Conservation (phyloP, 2,329 filamentous ascomycete species). For the Capronia coronata region DNA sequence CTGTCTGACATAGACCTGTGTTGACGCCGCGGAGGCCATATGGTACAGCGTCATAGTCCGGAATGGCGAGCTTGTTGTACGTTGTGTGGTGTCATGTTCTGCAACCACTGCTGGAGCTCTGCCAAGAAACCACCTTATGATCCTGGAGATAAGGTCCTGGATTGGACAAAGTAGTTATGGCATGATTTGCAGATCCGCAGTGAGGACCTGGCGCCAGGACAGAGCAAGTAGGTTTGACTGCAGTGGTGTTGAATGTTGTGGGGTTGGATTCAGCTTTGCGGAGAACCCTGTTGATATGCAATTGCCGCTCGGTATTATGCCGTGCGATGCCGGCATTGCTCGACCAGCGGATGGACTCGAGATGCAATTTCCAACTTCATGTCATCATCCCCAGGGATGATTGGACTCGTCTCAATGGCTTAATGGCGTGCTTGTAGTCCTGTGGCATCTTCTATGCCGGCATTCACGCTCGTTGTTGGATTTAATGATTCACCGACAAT, state of each 20-base stretch:
- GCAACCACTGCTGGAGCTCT: not conserved
- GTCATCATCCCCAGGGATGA: no score
- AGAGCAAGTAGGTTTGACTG: slow-evolving; percentile 5
- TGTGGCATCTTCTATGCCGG: slow-evolving; percentile 30
- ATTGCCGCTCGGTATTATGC: slow-evolving; percentile 1
- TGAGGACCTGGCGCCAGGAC: no score
- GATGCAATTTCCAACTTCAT: no score
- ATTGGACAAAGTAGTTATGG: no score
- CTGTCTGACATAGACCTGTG: not conserved
- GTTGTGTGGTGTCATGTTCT: not conserved
- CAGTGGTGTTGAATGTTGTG: slow-evolving; percentile 2
- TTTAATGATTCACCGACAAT: slow-evolving; percentile 49
- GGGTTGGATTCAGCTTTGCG: slow-evolving; percentile 11
- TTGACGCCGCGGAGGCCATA: not conserved
- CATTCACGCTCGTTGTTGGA: slow-evolving; percentile 13
- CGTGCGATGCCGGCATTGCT: not conserved
- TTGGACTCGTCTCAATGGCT: slow-evolving; percentile 37
- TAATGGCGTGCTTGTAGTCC: slow-evolving; percentile 37
- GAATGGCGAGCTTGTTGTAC: not conserved
- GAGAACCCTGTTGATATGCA: slow-evolving; percentile 11
- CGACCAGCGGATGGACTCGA: no score
- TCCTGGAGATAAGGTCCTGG: not conserved
- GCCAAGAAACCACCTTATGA: not conserved
- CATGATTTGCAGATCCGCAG: no score
- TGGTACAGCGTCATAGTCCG: slow-evolving; percentile 5